Evolutionary conservation across 2,329 filamentous ascomycete species (phyloP), one percentile per base, ranked within the genome.

Genomic region (Arthroderma uncinatum): DNA sequence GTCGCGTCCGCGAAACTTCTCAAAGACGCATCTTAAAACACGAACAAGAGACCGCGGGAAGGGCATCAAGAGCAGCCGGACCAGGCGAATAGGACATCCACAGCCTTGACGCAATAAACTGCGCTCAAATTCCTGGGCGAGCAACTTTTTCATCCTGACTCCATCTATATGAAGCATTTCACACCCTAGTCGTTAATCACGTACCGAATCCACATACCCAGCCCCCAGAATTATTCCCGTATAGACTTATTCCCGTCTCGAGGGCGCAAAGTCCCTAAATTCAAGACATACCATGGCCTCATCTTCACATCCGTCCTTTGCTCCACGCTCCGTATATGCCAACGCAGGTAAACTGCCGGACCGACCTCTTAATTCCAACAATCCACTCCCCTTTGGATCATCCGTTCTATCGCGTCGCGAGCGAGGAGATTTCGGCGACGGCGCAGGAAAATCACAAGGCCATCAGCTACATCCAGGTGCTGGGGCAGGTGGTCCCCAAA

Each of bases 231-330:
- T 50, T 50, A 50, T 50, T 50, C 47, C 25, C 21, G 25, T 30
- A 7, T n/a, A 8, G 25, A 6, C 14, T 33, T 12, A 50, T 50
- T 4, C 23, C 10, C 25, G 19, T 47, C 8, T 50, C 47, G n/a
- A 50, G 47, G 25, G 33, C 47, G 6, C n/a, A 19, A 30, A 33
- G 19, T 21, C 47, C 47, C 47, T 12, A 14, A n/a, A 50, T 36
- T 34, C 52, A 25, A 78, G 47, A 25, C 25, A 50, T 19, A 50
- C 4, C 79, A 62, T 78, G 76, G 58, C 58, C 21, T 76, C 75
- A 58, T 67, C 76, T 61, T 70, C 74, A 57, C 77, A 79, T 62
- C 78, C 79, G 65, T 72, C 77, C 53, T 82, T 82, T 66, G 77
- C 76, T 56, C 73, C 78, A 54, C 78, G 80, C 63, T 74, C 76